Base-by-base conservation (phyloP, 75 land plant genomes). In the Azolla pinnata region DNA sequence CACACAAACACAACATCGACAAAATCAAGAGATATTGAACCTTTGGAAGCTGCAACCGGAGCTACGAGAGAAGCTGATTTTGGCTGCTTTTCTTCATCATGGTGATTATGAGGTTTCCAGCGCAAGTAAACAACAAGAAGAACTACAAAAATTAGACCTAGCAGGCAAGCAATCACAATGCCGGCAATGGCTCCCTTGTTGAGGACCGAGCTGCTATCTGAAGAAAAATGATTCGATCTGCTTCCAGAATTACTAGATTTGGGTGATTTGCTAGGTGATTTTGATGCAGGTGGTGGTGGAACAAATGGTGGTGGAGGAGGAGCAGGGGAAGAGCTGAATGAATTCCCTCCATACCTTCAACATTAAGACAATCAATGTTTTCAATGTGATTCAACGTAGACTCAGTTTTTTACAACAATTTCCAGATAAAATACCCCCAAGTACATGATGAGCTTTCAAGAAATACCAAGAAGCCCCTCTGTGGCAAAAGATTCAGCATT, bases 321-420 rank as follows among this genome's bases (percentile, higher is more conserved):
- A 59, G 96, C 87, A 25, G 96, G 96, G 31, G 81, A 71, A 51
- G 72, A 79, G 47, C 56, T 67, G 52, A 86, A 90, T n/a, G 78
- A 57, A 54, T 90, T 86, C 8, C 97, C 97, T 24, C 55, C 70
- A 72, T 54, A 67, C 60, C 97, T 90, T 82, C 25, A 52, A 2
- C 27, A 14, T 3, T 5, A 7, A 50, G 20, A 7, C 7, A 7
- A 7, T 9, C 7, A 47, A 5, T 12, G 18, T 9, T 47, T 16
- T 12, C 50, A 9, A 9, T 47, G 18, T 3, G 50, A 47, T 5
- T 12, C 40, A 35, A n/a, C n/a, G n/a, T n/a, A n/a, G n/a, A n/a
- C n/a, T n/a, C n/a, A n/a, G n/a, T n/a, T n/a, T n/a, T n/a, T n/a
- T n/a, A n/a, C n/a, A n/a, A n/a, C n/a, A 38, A 7, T 38, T 38